Evolutionary conservation across 2,329 filamentous ascomycete genomes (phyloP).

Genomic region (Chaetomiaceae sp.): DNA sequence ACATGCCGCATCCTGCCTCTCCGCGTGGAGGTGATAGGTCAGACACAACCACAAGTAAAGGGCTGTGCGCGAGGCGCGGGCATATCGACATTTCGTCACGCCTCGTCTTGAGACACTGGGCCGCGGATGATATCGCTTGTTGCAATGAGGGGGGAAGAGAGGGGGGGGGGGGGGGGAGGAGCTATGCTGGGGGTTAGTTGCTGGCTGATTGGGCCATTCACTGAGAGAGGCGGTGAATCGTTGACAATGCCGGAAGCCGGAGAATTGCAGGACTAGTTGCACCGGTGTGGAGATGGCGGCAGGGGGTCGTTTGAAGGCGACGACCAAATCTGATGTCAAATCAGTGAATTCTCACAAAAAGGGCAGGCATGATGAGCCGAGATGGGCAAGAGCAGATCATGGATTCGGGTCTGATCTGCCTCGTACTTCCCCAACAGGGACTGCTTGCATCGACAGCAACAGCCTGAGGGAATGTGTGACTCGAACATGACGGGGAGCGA

Average conservation of each 20-base stretch:
- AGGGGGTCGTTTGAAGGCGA: not conserved
- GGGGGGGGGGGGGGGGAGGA: not conserved
- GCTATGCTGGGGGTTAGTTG: too few relatives aligned
- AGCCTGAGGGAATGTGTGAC: too few relatives aligned
- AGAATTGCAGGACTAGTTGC: conserved; percentile 11
- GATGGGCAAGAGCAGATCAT: not conserved
- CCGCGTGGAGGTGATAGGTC: conserved; percentile 1
- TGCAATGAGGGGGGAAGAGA: not conserved
- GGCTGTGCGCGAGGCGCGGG: conserved; percentile 1
- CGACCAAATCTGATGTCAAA: too few relatives aligned
- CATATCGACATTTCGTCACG: conserved; percentile 5
- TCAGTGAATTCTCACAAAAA: not conserved
- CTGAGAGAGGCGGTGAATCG: conserved; percentile 20
- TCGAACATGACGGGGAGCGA: too few relatives aligned
- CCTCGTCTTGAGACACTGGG: not conserved
- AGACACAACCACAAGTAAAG: not conserved
- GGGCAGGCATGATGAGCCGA: not conserved
- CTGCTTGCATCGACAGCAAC: not conserved
- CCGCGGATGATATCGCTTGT: conserved; percentile 1
- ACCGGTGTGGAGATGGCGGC: conserved; percentile 6
- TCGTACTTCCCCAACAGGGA: not conserved
- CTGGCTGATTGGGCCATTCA: conserved; percentile 3
- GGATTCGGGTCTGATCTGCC: not conserved
- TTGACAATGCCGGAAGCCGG: conserved; percentile 15
- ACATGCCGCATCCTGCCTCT: conserved; percentile 7